Evolutionary conservation across 2,329 filamentous ascomycete species (phyloP).

Genomic region (Exophiala sp.): DNA sequence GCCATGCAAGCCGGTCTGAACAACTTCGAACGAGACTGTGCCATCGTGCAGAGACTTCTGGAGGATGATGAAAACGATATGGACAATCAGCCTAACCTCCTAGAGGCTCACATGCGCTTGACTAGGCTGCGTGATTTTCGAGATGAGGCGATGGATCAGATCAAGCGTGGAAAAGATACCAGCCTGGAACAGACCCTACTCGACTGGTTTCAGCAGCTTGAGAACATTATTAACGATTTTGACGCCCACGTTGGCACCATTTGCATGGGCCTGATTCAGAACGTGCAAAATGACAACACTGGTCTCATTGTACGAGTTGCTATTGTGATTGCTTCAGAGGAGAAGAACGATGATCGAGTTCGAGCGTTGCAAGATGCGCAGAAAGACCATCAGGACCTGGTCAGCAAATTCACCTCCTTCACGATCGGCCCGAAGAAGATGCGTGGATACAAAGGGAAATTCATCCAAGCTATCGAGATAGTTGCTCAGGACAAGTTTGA

Average conservation of each 20-base stretch:
- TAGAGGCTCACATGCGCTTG: slow-evolving; percentile 86
- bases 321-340: slow-evolving; percentile 89
- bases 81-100: slow-evolving; percentile 86
- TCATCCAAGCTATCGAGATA: slow-evolving; percentile 73
- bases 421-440: slow-evolving; percentile 88
- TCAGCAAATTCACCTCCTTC: slow-evolving; percentile 89
- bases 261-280: slow-evolving; percentile 82
- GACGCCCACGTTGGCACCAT: slow-evolving; percentile 89
- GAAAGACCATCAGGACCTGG: slow-evolving; percentile 92
- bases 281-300: slow-evolving; percentile 82
- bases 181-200: slow-evolving; percentile 77
- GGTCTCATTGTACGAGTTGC: slow-evolving; percentile 87
- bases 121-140: slow-evolving; percentile 89
- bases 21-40: slow-evolving; percentile 75
- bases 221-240: slow-evolving; percentile 88
- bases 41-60: slow-evolving; percentile 72
- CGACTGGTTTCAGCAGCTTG: slow-evolving; percentile 83
- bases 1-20: slow-evolving; percentile 89
- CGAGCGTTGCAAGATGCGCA: slow-evolving; percentile 89
- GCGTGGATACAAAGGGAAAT: slow-evolving; percentile 95
- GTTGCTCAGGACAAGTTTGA: slow-evolving; percentile 73
- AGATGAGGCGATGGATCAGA: slow-evolving; percentile 96
- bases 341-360: slow-evolving; percentile 91
- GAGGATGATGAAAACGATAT: slow-evolving; percentile 77
- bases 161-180: slow-evolving; percentile 68